phyloP scores from a whole-genome alignment of 2,329 filamentous ascomycete species.

The Aspergillus transmontanensis region DNA sequence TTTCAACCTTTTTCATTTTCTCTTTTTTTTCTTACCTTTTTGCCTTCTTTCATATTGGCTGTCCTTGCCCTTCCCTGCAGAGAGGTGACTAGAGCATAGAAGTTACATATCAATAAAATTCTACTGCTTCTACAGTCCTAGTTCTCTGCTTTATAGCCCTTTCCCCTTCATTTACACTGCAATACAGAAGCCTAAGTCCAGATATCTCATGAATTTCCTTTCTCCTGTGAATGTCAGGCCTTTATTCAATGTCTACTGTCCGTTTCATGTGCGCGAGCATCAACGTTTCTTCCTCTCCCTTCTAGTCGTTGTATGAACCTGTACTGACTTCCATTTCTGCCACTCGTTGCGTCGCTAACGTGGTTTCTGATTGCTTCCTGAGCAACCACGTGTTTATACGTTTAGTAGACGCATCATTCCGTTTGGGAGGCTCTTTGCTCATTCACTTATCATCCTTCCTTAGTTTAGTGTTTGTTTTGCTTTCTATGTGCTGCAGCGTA shows the following conservation, averaged over 20 bases:
- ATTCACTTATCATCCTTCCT: conserved; percentile 13
- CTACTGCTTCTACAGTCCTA: conserved; percentile 8
- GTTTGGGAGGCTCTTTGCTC: conserved; percentile 36
- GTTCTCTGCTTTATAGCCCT: background rate
- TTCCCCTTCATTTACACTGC: background rate
- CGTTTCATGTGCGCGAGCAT: conserved; percentile 18
- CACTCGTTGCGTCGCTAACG: conserved; percentile 19
- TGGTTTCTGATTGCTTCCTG: conserved; percentile 19
- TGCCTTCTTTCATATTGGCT: conserved; percentile 10
- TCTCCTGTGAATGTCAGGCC: conserved; percentile 10
- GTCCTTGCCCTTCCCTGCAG: conserved; percentile 4
- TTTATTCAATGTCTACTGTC: conserved; percentile 29
- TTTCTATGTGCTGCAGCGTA: conserved; percentile 12
- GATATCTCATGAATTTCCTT: conserved; percentile 15
- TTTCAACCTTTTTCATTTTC: background rate
- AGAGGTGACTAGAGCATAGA: conserved; percentile 17
- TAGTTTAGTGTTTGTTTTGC: conserved; percentile 13
- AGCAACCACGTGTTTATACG: conserved; percentile 29
- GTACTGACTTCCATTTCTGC: conserved; percentile 11
- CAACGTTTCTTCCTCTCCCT: conserved; percentile 13
- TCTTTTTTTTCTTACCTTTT: conserved; percentile 3
- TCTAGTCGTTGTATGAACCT: conserved; percentile 15
- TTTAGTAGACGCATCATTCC: conserved; percentile 30
- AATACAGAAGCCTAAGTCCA: background rate
- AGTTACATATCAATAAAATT: conserved; percentile 14